Evolutionary conservation across 129 eudicot species (phyloP), one percentile per base, ranked within the genome.

Genomic region (Apium graveolens): DNA sequence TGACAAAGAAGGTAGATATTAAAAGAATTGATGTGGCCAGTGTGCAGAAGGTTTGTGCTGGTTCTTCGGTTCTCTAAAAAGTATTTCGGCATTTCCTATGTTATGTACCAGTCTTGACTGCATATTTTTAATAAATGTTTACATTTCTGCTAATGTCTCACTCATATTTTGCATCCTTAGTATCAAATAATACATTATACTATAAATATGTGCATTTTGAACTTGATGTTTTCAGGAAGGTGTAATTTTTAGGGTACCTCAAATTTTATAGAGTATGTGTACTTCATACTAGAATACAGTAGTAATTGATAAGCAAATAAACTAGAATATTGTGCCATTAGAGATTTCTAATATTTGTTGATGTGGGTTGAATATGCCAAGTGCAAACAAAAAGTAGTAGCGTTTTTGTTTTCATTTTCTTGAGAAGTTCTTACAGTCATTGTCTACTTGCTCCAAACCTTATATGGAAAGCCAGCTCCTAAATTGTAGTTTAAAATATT

Each of bases 1-100:
- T 60, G 72, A 62, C 73, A 78, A 80, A 44, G 45, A 84, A 75
- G 17, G 51, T 43, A 70, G 75, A 77, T 63, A 55, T n/a, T n/a
- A 65, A 84, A 63, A 68, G 51, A 79, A 80, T 8, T 81, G 82
- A 70, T 79, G 39, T n/a, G n/a, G n/a, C n/a, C n/a, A n/a, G n/a
- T n/a, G n/a, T n/a, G n/a, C n/a, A n/a, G n/a, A n/a, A n/a, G n/a
- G n/a, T n/a, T n/a, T n/a, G n/a, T n/a, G n/a, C n/a, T n/a, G n/a
- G n/a, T n/a, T n/a, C n/a, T n/a, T n/a, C n/a, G n/a, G n/a, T n/a
- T n/a, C n/a, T n/a, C n/a, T n/a, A n/a, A n/a, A n/a, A n/a, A n/a
- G n/a, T n/a, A n/a, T n/a, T n/a, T n/a, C n/a, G n/a, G n/a, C n/a
- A n/a, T n/a, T n/a, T n/a, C n/a, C n/a, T n/a, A 29, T 42, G 74